Percentiles rank a stretch among this genome's conserved stretches.
Conservation (phyloP, 768 basidiomycete genomes). For the Suillus decipiens region DNA sequence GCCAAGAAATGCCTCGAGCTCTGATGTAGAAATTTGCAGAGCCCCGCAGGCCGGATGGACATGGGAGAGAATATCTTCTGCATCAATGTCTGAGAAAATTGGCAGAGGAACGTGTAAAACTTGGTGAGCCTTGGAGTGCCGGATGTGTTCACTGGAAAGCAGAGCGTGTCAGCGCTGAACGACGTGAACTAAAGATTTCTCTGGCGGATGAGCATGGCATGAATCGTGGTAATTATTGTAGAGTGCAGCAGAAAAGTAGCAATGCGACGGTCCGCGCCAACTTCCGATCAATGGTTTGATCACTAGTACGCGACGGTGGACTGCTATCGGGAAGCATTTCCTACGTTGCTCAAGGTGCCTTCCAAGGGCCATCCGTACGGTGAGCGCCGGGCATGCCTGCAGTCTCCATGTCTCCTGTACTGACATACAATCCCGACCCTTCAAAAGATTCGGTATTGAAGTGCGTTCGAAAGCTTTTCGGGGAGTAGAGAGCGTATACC, state of each 20-base stretch:
- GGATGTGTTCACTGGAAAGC: constrained; percentile 81
- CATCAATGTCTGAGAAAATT: constrained; percentile 62
- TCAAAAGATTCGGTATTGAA: constrained; percentile 95
- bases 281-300: not conserved
- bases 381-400: constrained; percentile 37
- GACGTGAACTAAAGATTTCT: constrained; percentile 23
- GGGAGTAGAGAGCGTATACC: constrained; percentile 57
- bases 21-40: constrained; percentile 95
- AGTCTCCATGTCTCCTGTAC: constrained; percentile 6
- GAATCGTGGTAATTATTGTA: constrained; percentile 56
- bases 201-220: constrained; percentile 84
- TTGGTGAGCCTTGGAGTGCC: constrained; percentile 84
- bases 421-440: constrained; percentile 62
- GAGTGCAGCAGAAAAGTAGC: not conserved
- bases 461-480: constrained; percentile 94
- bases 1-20: constrained; percentile 74
- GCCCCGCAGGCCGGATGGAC: constrained; percentile 71
- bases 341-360: constrained; percentile 95
- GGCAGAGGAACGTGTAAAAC: constrained; percentile 81
- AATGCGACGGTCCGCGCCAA: not conserved
- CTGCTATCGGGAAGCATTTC: constrained; percentile 94
- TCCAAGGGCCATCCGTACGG: constrained; percentile 99
- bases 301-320: constrained; percentile 72
- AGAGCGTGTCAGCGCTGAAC: constrained; percentile 21
- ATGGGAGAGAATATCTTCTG: constrained; percentile 91